Evolutionary conservation across 805 yeast species (phyloP).

Genomic region (Torulaspora microellipsoides): DNA sequence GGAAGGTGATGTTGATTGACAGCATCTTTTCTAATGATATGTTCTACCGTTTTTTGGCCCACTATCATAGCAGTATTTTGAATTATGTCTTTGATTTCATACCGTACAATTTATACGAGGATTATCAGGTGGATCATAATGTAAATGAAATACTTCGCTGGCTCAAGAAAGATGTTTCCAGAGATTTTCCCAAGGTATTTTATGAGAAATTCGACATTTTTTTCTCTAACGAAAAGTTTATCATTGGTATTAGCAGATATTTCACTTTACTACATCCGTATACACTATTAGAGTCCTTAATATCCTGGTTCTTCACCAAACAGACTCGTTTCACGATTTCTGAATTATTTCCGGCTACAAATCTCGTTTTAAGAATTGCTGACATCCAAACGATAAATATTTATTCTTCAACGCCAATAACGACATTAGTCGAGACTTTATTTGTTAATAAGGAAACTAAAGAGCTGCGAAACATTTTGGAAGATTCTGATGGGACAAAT

Average conservation of each 20-base stretch:
- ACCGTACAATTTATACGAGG: conserved; percentile 3
- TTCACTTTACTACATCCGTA: conserved; percentile 9
- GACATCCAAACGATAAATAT: background rate
- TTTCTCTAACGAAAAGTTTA: conserved; percentile 9
- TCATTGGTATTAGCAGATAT: conserved; percentile 5
- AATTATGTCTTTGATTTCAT: conserved; percentile 3
- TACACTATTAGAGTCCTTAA: conserved; percentile 1
- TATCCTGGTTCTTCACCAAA: conserved; percentile 8
- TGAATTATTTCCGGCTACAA: background rate
- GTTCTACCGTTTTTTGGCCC: conserved; percentile 5
- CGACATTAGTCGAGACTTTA: background rate
- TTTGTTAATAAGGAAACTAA: background rate
- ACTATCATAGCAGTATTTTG: conserved; percentile 1
- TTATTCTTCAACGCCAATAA: background rate
- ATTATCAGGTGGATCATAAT: conserved; percentile 1
- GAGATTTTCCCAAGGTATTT: conserved; percentile 20
- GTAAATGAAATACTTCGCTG: background rate
- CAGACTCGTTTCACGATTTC: too few relatives aligned
- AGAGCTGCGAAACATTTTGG: too few relatives aligned
- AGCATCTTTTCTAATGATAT: conserved; percentile 5
- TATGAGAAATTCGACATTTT: conserved; percentile 16
- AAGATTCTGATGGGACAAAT: background rate
- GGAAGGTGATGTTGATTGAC: conserved; percentile 6
- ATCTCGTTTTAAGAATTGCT: background rate
- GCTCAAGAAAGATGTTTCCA: background rate